These are phyloP conservation scores for Neurospora crassa DNA, from an alignment of 2,329 filamentous ascomycete genomes.

Conservation along the genomic window DNA sequence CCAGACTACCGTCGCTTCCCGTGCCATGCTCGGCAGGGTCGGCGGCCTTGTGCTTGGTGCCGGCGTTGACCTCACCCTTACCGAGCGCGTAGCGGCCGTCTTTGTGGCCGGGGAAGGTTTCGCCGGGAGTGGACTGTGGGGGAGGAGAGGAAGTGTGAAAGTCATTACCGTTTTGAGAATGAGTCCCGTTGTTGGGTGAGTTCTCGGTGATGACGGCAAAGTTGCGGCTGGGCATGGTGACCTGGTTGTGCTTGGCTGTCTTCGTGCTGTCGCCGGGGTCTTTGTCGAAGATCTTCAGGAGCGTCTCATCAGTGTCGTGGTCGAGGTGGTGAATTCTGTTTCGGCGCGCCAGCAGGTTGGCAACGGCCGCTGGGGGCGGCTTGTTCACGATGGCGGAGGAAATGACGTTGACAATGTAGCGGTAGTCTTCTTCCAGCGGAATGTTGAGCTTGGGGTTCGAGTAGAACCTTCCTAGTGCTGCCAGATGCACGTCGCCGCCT, in stretches of 20 bases:
- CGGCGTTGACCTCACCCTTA: conserved; percentile 66
- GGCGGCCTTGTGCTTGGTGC: conserved; percentile 69
- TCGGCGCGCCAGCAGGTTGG: conserved; percentile 79
- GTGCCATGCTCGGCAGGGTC: conserved; percentile 41
- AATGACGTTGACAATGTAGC: conserved; percentile 94
- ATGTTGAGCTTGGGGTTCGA: conserved; percentile 74
- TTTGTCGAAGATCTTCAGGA: conserved; percentile 84
- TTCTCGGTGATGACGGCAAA: conserved; percentile 89
- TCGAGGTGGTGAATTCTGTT: conserved; percentile 73
- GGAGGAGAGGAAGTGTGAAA: conserved; percentile 2
- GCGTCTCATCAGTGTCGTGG: conserved; percentile 75
- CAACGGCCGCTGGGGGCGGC: conserved; percentile 77
- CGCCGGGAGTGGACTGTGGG: conserved; percentile 6
- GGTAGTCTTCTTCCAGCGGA: conserved; percentile 81
- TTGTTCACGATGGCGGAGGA: conserved; percentile 95
- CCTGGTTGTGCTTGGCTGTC: conserved; percentile 65
- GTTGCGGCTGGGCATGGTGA: conserved; percentile 88
- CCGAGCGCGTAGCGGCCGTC: conserved; percentile 66
- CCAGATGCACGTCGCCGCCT: conserved; percentile 88
- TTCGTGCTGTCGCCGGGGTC: conserved; percentile 74
- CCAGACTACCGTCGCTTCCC: conserved; percentile 53
- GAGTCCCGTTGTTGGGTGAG: conserved; percentile 43
- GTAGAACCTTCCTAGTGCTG: conserved; percentile 89
- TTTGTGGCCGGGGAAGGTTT: conserved; percentile 26
- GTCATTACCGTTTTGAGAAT: conserved; percentile 12